These are phyloP conservation scores for Malassezia sympodialis DNA, from an alignment of 1,284 basidiomycete genomes.

Conservation along the genomic window DNA sequence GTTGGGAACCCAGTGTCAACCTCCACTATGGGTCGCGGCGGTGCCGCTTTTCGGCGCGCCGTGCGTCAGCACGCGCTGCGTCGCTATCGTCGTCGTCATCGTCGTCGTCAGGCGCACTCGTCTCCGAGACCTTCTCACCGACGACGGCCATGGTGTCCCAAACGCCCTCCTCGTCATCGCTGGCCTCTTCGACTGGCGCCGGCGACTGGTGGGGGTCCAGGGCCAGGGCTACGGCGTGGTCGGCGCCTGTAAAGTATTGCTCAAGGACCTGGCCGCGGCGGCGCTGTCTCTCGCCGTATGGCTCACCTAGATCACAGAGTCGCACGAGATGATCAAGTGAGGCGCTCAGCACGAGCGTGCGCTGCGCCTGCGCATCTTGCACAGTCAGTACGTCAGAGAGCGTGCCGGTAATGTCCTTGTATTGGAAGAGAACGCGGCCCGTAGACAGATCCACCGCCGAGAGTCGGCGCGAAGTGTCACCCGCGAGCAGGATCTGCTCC, in stretches of 20 bases:
- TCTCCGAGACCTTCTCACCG: background rate
- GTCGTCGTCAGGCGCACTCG: background rate
- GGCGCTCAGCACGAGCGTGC: background rate
- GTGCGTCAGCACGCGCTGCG: background rate
- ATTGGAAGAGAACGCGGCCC: slow-evolving; percentile 13
- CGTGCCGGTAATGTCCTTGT: slow-evolving; percentile 17
- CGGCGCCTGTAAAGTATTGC: slow-evolving; percentile 14
- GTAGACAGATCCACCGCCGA: slow-evolving; percentile 4
- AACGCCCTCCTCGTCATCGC: slow-evolving; percentile 10
- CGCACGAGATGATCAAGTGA: slow-evolving; percentile 13
- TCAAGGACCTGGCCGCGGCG: slow-evolving; percentile 9
- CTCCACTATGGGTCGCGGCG: slow-evolving; percentile 10
- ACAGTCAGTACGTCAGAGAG: slow-evolving; percentile 1
- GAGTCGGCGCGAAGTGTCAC: slow-evolving; percentile 11
- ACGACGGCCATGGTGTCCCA: slow-evolving; percentile 13
- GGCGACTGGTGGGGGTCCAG: background rate
- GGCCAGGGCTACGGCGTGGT: slow-evolving; percentile 4
- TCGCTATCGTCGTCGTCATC: slow-evolving; percentile 4
- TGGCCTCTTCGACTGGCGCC: background rate
- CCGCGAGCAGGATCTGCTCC: slow-evolving; percentile 3
- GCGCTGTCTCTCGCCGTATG: slow-evolving; percentile 2
- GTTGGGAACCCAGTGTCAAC: background rate
- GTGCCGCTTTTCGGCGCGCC: slow-evolving; percentile 6
- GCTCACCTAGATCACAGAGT: slow-evolving; percentile 7
- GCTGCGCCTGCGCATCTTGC: background rate